Conservation (phyloP, 805 yeast species). For the Cyberlindnera misumaiensis region DNA sequence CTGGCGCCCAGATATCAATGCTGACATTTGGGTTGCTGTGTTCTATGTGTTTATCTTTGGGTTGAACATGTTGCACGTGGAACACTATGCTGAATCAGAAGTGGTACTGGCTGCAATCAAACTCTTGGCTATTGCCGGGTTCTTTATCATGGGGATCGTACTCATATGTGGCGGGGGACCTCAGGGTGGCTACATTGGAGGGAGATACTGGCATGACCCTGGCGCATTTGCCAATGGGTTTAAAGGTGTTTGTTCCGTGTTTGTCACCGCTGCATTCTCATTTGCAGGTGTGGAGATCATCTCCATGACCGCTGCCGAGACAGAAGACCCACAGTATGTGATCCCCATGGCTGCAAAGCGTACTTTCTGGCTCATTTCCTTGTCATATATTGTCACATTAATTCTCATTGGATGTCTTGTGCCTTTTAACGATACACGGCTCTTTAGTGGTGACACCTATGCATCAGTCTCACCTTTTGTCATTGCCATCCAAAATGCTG, state of each 20-base stretch:
- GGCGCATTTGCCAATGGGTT: constrained; percentile 47
- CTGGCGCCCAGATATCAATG: constrained; percentile 41
- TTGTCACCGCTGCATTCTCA: constrained; percentile 70
- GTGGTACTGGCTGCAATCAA: constrained; percentile 40
- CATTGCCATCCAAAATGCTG: constrained; percentile 58
- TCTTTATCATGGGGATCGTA: constrained; percentile 42
- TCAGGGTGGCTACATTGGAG: constrained; percentile 40
- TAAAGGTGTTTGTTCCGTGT: constrained; percentile 64
- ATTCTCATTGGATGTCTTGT: constrained; percentile 60
- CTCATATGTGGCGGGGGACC: constrained; percentile 51
- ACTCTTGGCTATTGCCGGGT: constrained; percentile 43
- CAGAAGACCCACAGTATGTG: constrained; percentile 56
- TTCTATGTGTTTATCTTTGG: constrained; percentile 39
- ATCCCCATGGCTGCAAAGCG: constrained; percentile 73
- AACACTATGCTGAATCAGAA: constrained; percentile 52
- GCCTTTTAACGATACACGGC: constrained; percentile 47
- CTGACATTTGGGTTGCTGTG: constrained; percentile 56
- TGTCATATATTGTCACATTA: constrained; percentile 56
- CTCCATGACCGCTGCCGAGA: constrained; percentile 73
- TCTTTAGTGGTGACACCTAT: constrained; percentile 41
- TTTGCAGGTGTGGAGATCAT: constrained; percentile 67
- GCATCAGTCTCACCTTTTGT: constrained; percentile 75
- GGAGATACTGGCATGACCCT: constrained; percentile 44
- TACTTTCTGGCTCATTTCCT: constrained; percentile 70
- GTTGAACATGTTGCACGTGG: constrained; percentile 45